These are phyloP conservation scores for Ophiostoma triangulosporum DNA, from an alignment of 2,329 filamentous ascomycete species.

Conservation along the genomic window DNA sequence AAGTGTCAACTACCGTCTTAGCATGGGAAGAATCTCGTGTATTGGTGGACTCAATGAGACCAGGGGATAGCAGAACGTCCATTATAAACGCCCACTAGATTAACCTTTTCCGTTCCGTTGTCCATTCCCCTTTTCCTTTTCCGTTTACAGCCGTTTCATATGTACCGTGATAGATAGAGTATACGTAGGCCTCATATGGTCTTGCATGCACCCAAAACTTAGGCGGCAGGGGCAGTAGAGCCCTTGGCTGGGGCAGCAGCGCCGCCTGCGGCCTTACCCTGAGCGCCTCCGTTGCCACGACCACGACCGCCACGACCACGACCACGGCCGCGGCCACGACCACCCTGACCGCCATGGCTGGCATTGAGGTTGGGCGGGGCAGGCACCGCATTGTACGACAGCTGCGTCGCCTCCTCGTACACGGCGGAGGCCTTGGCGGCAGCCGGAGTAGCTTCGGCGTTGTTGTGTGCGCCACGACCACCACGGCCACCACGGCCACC, in stretches of 20 bases:
- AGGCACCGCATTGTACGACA: slow-evolving; percentile 41
- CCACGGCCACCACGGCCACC: slow-evolving; percentile 2
- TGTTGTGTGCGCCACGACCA: not conserved
- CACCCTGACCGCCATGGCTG: slow-evolving; percentile 27
- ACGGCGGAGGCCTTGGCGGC: slow-evolving; percentile 8
- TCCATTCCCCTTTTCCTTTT: not conserved
- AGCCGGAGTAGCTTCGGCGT: not conserved
- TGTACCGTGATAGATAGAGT: too few relatives aligned
- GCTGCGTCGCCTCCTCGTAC: slow-evolving; percentile 18
- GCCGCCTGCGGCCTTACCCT: not conserved
- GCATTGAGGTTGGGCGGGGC: slow-evolving; percentile 45
- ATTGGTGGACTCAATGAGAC: not conserved
- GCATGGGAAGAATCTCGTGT: not conserved
- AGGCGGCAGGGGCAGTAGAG: not conserved
- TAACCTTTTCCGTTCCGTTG: not conserved
- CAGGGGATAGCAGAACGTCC: not conserved
- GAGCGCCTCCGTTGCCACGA: slow-evolving; percentile 21
- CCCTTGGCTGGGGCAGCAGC: not conserved
- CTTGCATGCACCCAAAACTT: too few relatives aligned
- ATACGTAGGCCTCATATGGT: too few relatives aligned
- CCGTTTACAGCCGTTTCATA: not conserved
- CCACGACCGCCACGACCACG: slow-evolving; percentile 27
- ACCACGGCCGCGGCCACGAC: slow-evolving; percentile 23
- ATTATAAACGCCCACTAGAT: not conserved
- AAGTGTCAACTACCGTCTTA: not conserved